phyloP scores from a whole-genome alignment of 345 rosid species.

The Aquilaria malaccensis region DNA sequence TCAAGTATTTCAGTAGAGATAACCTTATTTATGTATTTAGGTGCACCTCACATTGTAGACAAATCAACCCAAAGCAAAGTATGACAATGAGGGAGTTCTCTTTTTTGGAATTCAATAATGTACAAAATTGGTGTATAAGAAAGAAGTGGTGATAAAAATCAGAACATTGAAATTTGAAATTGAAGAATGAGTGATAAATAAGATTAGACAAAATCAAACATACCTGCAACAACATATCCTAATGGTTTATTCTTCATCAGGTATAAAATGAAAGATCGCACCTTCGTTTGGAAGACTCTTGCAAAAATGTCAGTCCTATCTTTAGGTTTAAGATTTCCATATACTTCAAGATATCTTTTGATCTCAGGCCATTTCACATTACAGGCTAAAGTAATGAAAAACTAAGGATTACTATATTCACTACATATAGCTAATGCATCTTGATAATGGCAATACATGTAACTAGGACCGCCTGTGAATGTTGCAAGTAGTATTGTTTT shows the following conservation, averaged over 20 bases:
- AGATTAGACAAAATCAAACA: too few species aligned
- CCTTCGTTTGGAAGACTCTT: background rate
- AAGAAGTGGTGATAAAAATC: background rate
- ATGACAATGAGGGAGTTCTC: background rate
- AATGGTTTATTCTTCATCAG: background rate
- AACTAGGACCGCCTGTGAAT: background rate
- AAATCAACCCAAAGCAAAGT: background rate
- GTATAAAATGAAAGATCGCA: background rate
- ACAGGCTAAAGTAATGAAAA: background rate
- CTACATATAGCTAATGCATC: background rate
- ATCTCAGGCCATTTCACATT: background rate
- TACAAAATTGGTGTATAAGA: background rate
- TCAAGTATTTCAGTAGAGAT: background rate
- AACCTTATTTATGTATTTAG: background rate
- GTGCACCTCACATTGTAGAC: background rate
- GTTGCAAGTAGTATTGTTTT: background rate
- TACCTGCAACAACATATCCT: background rate
- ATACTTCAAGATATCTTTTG: background rate
- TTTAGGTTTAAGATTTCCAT: background rate
- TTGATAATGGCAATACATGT: background rate
- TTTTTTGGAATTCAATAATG: background rate
- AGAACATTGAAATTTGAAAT: too few species aligned
- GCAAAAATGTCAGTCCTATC: background rate
- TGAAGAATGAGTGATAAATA: too few species aligned
- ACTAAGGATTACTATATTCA: background rate